phyloP scores from a whole-genome alignment of 441 rosid genomes.

The Manihot esculenta region DNA sequence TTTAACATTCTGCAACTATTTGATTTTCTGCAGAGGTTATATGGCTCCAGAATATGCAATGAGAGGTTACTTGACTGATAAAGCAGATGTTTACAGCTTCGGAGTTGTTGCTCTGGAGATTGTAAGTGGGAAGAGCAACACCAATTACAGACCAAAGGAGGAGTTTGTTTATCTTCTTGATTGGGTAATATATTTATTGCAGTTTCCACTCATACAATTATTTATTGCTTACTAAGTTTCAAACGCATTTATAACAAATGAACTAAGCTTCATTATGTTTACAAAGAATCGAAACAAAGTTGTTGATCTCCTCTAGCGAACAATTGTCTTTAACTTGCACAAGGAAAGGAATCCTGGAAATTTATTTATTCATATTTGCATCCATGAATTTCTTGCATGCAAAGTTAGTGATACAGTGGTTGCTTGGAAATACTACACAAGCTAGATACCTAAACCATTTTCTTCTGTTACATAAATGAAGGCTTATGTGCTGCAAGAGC shows the following conservation, averaged over 20 bases:
- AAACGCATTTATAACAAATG: too few relatives aligned
- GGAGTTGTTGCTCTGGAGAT: slow-evolving; percentile 72
- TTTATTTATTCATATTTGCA: not conserved
- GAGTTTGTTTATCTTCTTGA: slow-evolving; percentile 76
- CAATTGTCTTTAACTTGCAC: too few relatives aligned
- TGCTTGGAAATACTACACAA: not conserved
- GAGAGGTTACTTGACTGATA: slow-evolving; percentile 90
- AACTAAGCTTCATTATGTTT: too few relatives aligned
- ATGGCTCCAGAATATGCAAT: slow-evolving; percentile 93
- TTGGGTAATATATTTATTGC: slow-evolving; percentile 47
- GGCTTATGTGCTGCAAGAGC: slow-evolving; percentile 58
- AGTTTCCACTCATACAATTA: not conserved
- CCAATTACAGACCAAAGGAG: slow-evolving; percentile 64
- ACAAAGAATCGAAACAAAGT: too few relatives aligned
- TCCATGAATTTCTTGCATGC: not conserved
- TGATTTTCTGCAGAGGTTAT: slow-evolving; percentile 50
- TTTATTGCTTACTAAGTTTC: not conserved
- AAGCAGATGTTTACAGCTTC: slow-evolving; percentile 88
- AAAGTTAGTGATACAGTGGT: not conserved
- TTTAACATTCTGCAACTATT: too few relatives aligned
- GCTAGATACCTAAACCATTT: not conserved
- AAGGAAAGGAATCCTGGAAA: too few relatives aligned
- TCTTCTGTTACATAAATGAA: slow-evolving; percentile 2
- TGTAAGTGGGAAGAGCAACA: slow-evolving; percentile 77
- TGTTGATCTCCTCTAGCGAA: too few relatives aligned